These are phyloP conservation scores for Populus deltoides DNA, from an alignment of 345 rosid species.

Conservation along the genomic window DNA sequence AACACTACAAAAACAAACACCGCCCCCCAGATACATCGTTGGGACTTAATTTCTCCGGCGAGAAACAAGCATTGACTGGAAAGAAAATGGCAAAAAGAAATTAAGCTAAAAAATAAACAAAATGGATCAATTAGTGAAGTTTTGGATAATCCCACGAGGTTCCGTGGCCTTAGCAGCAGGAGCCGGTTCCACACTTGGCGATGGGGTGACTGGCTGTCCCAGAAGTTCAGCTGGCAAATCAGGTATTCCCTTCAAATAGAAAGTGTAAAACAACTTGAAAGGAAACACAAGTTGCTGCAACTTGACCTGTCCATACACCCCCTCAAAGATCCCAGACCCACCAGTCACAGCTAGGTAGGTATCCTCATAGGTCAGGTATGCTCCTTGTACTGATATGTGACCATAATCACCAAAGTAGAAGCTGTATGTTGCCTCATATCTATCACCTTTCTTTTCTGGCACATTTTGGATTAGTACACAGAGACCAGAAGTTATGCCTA, in stretches of 20 bases:
- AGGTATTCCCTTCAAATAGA: conserved; percentile 20
- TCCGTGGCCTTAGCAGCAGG: conserved; percentile 19
- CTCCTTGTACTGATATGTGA: conserved; percentile 22
- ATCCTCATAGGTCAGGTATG: conserved; percentile 15
- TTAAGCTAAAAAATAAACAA: neutral
- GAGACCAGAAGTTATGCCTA: conserved; percentile 18
- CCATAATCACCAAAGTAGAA: conserved; percentile 26
- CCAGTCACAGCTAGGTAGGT: conserved; percentile 16
- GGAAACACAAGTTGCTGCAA: conserved; percentile 17
- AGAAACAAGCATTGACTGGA: neutral
- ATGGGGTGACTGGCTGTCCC: conserved; percentile 15
- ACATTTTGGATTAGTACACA: conserved; percentile 22
- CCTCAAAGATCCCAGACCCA: conserved; percentile 24
- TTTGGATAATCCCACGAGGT: conserved; percentile 1
- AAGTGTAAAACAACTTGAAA: conserved; percentile 23
- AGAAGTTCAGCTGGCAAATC: conserved; percentile 22
- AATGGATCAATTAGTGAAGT: conserved; percentile 11
- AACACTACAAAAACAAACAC: too few species aligned
- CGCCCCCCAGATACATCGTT: too few species aligned
- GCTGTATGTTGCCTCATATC: conserved; percentile 28
- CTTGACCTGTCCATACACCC: conserved; percentile 21
- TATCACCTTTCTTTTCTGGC: conserved; percentile 21
- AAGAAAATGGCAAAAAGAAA: neutral
- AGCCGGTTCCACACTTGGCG: conserved; percentile 9
- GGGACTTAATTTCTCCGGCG: neutral